Base-by-base conservation (phyloP, 2,329 filamentous ascomycete species). In the Daldinia sp. region DNA sequence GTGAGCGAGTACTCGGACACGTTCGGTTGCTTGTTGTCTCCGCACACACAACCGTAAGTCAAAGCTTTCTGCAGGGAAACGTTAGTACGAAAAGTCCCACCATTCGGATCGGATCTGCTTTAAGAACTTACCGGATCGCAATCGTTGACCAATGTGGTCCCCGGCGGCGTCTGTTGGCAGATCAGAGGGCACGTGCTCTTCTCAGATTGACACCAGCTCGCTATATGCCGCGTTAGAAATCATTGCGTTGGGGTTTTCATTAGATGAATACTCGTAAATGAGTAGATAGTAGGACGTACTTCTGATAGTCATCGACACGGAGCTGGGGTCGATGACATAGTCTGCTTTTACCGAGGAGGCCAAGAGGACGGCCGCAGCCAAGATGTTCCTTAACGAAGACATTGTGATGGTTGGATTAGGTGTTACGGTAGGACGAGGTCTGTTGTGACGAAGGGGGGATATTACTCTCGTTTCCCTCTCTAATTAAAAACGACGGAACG, bases 1-100 rank as follows among this genome's bases (percentile, higher is more conserved):
- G 91, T 94, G 70, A 92, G 83, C 17, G 88, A 89, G 83, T 90
- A 95, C 77, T 94, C 84, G 72, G 89, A 87, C 49, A 92, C 78
- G 78, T 94, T 93, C 69, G 91, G 91, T 53, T 84, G 78, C 64
- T 83, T 75, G 74, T 86, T 85, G 74, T 90, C 83, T 66, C 83
- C 82, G 80, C 91, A 95, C 70, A 92, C 81, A 76, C 91, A 95
- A 66, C 83, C 81, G 78, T 90, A 94, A n/a, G 79, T 82, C 50
- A 94, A 83, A 17, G 81, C 79, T 52, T 82, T 73, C 86, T 89
- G 56, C 21, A 25, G 51, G 29, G 45, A 27, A 41, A 2, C 11
- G 49, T 73, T 51, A 73, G 64, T 37, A 48, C 30, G 4, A 3
- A 13, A 35, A 5, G 17, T 35, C 29, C 27, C 3, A 1, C 21